phyloP scores from a whole-genome alignment of 2,329 filamentous ascomycete species.

The Graphilbum ipis-grandicollis region DNA sequence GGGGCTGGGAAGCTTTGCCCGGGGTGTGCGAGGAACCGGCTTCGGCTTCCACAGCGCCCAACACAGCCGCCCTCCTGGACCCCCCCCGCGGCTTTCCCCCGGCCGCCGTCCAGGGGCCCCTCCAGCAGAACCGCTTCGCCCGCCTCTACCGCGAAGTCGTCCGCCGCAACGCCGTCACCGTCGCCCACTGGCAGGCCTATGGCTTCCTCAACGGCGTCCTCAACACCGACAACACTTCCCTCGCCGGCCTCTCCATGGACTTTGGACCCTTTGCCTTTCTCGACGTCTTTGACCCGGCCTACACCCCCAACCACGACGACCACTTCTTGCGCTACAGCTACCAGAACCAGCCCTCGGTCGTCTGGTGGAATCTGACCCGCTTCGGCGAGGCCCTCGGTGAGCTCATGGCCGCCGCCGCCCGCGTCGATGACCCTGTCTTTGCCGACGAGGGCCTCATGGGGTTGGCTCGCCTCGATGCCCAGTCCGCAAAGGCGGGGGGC shows the following conservation, averaged over 20 bases:
- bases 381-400: constrained; percentile 82
- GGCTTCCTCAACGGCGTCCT: constrained; percentile 99
- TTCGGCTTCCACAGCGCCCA: constrained; percentile 28
- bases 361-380: constrained; percentile 97
- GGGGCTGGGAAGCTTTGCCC: constrained; percentile 74
- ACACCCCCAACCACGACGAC: constrained; percentile 96
- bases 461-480: constrained; percentile 5
- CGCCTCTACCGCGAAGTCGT: constrained; percentile 77
- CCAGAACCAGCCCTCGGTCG: constrained; percentile 83
- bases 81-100: constrained; percentile 11
- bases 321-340: constrained; percentile 76
- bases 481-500: too few species aligned
- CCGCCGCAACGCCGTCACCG: constrained; percentile 69
- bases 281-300: constrained; percentile 86
- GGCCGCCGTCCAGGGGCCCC: constrained; percentile 15
- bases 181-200: constrained; percentile 92
- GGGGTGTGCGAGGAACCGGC: constrained; percentile 34
- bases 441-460: constrained; percentile 47
- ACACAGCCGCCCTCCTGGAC: neutral
- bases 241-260: constrained; percentile 78
- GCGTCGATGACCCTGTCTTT: constrained; percentile 57
- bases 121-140: constrained; percentile 71
- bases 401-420: constrained; percentile 58
- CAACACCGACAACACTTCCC: constrained; percentile 93
- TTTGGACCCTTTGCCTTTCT: constrained; percentile 96